Conservation (phyloP, 371 early-diverging fungal genomes). For the Lichtheimia ramosa region DNA sequence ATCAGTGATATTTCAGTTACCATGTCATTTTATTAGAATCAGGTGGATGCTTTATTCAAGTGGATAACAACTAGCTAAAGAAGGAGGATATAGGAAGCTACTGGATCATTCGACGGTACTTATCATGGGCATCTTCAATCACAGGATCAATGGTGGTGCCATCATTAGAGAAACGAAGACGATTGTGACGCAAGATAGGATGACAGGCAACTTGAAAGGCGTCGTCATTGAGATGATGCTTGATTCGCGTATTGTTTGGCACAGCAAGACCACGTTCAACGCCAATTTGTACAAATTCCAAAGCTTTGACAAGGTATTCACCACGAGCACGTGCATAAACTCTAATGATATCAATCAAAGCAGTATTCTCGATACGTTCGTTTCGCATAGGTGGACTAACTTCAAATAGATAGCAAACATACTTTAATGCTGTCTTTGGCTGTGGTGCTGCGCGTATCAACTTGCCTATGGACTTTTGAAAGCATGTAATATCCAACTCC, state of each 20-base stretch:
- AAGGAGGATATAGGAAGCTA: too few species aligned
- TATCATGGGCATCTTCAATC: too few species aligned
- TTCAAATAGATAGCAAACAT: neutral
- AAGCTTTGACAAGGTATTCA: neutral
- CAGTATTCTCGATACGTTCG: constrained; percentile 3
- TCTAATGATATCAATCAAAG: neutral
- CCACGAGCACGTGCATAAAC: neutral
- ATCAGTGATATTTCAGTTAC: too few species aligned
- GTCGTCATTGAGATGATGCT: neutral
- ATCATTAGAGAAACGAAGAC: neutral
- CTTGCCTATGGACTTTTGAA: constrained; percentile 4
- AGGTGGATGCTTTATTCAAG: too few species aligned
- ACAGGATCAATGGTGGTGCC: neutral
- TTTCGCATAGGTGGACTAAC: constrained; percentile 5
- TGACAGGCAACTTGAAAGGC: neutral
- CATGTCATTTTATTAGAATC: too few species aligned
- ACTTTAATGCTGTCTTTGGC: neutral
- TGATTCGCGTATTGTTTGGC: neutral
- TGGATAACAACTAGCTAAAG: too few species aligned
- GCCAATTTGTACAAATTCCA: constrained; percentile 8
- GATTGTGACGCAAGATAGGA: constrained; percentile 4
- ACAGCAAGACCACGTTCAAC: constrained; percentile 6
- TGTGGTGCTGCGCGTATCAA: neutral
- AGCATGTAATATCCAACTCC: neutral
- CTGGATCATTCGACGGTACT: too few species aligned